A percentile compares a stretch with the other conserved stretches of the same genome.
These are phyloP conservation scores for Solanum sparsipilum DNA, from an alignment of 257 asterid genomes.

Conservation along the genomic window DNA sequence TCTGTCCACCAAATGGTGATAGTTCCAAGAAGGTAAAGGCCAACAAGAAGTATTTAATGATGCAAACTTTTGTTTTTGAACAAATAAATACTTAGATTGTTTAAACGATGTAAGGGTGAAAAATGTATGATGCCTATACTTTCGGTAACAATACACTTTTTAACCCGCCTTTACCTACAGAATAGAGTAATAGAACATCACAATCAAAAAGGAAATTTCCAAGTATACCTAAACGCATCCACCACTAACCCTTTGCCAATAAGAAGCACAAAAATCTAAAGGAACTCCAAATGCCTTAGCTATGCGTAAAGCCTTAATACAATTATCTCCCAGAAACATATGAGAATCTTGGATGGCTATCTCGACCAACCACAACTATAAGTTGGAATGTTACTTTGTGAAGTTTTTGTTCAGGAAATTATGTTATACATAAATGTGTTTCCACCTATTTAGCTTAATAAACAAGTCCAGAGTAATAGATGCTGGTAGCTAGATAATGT, in stretches of 20 bases:
- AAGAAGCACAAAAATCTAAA: background rate
- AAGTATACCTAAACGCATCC: background rate
- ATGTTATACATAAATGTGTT: background rate
- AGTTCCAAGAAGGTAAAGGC: background rate
- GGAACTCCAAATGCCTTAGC: background rate
- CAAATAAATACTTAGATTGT: background rate
- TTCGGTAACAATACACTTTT: background rate
- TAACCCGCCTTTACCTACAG: background rate
- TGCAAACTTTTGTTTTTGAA: background rate
- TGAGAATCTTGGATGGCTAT: background rate
- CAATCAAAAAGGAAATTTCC: background rate
- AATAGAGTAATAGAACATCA: background rate
- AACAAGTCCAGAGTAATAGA: background rate
- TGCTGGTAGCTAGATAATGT: background rate
- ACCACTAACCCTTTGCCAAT: background rate
- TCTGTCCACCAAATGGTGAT: background rate
- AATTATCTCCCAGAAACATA: background rate
- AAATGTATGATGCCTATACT: background rate
- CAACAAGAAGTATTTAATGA: background rate
- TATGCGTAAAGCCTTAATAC: background rate
- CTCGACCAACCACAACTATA: background rate
- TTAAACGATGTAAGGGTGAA: background rate
- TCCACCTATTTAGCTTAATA: background rate
- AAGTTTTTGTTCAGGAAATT: background rate
- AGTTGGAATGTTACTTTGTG: background rate